phyloP scores from a whole-genome alignment of 2,329 filamentous ascomycete genomes.

The Aspergillus ibericus region DNA sequence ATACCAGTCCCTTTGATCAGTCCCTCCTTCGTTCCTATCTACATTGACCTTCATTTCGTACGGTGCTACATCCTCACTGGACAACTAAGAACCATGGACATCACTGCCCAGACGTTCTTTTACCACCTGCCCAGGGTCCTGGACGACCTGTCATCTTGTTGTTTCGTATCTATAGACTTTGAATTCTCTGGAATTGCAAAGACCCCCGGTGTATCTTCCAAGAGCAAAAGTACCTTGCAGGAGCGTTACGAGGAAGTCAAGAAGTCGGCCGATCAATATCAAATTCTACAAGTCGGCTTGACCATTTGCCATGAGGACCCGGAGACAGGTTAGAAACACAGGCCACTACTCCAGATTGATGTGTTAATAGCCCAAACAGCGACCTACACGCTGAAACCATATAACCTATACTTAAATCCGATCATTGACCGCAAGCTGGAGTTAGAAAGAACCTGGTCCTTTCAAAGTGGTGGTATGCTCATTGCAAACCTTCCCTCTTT shows the following conservation, averaged over 20 bases:
- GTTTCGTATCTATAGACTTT: conserved; percentile 65
- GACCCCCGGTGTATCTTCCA: conserved; percentile 39
- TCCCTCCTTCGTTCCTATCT: background rate
- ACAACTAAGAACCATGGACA: conserved; percentile 51
- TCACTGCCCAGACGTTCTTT: conserved; percentile 53
- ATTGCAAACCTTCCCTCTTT: background rate
- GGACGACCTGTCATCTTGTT: conserved; percentile 57
- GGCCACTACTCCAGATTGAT: background rate
- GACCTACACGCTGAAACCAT: conserved; percentile 60
- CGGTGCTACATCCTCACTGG: background rate
- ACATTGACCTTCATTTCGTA: background rate
- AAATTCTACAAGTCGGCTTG: conserved; percentile 66
- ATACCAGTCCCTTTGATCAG: background rate
- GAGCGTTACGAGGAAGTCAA: conserved; percentile 63
- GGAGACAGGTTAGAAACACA: conserved; percentile 43
- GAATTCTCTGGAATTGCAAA: conserved; percentile 65
- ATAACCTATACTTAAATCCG: conserved; percentile 65
- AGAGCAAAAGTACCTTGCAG: conserved; percentile 55
- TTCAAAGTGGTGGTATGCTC: conserved; percentile 54
- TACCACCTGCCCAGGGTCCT: conserved; percentile 57
- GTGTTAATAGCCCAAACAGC: conserved; percentile 29
- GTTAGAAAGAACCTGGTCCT: conserved; percentile 60
- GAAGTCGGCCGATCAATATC: conserved; percentile 61
- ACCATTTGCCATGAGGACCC: conserved; percentile 62
- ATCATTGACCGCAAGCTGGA: conserved; percentile 54